phyloP scores from a whole-genome alignment of 1,284 basidiomycete genomes.

The Cutaneotrichosporon cutaneum region DNA sequence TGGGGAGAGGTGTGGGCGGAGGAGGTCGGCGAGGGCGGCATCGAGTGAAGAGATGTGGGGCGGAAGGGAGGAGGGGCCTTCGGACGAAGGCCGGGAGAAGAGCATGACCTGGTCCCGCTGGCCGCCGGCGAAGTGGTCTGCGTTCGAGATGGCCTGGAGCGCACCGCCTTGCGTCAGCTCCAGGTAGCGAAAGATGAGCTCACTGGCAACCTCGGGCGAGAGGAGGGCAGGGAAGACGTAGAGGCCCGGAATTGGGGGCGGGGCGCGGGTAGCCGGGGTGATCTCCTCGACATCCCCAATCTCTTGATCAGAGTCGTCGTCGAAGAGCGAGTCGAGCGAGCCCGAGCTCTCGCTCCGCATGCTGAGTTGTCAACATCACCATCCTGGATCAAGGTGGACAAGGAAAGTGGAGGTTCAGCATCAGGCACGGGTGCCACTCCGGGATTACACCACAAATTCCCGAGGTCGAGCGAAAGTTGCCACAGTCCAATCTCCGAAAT shows the following conservation, averaged over 20 bases:
- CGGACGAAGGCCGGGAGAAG: slow-evolving; percentile 30
- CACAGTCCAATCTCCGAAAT: not conserved
- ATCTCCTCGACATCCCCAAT: not conserved
- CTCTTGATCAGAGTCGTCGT: slow-evolving; percentile 2
- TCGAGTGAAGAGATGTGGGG: slow-evolving; percentile 28
- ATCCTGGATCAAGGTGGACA: not conserved
- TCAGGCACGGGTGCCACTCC: not conserved
- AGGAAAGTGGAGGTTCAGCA: not conserved
- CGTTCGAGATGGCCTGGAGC: slow-evolving; percentile 31
- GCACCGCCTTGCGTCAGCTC: slow-evolving; percentile 22
- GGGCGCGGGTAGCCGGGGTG: not conserved
- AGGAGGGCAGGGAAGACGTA: slow-evolving; percentile 24
- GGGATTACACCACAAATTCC: too few species aligned
- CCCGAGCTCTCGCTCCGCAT: not conserved
- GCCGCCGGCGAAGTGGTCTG: slow-evolving; percentile 46
- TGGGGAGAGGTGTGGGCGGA: slow-evolving; percentile 18
- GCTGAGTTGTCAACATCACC: not conserved
- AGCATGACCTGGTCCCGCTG: slow-evolving; percentile 52
- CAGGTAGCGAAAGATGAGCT: not conserved
- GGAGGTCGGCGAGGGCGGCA: slow-evolving; percentile 18
- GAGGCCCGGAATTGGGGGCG: slow-evolving; percentile 23
- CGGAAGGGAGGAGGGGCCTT: slow-evolving; percentile 25
- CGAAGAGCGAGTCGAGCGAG: slow-evolving; percentile 25
- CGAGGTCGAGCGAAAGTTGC: not conserved
- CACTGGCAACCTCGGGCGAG: slow-evolving; percentile 14